A percentile compares a stretch with the other conserved stretches of the same genome.
Conservation (phyloP, 108 stramenopile genomes). For the Cyclotella sp. region DNA sequence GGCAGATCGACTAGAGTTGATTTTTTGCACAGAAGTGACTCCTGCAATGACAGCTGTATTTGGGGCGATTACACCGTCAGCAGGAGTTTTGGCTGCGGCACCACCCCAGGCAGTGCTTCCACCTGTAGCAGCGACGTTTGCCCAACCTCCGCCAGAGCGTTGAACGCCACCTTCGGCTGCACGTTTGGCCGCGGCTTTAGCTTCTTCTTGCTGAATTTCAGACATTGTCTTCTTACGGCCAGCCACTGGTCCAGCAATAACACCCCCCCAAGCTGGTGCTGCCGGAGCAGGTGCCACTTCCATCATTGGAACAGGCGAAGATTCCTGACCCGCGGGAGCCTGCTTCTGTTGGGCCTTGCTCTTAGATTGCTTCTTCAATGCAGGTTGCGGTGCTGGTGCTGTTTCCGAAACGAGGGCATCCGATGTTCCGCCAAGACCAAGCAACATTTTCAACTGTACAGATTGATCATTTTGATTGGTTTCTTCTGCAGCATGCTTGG, state of each 20-base stretch:
- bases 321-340: slow-evolving; percentile 17
- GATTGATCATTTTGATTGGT: slow-evolving; percentile 65
- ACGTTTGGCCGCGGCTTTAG: slow-evolving; percentile 66
- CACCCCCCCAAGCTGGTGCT: slow-evolving; percentile 82
- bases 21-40: slow-evolving; percentile 27
- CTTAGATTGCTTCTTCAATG: slow-evolving; percentile 46
- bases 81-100: slow-evolving; percentile 42
- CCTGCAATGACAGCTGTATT: slow-evolving; percentile 55
- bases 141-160: slow-evolving; percentile 79
- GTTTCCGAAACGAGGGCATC: slow-evolving; percentile 27
- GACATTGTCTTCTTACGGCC: slow-evolving; percentile 78
- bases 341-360: slow-evolving; percentile 47
- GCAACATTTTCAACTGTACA: slow-evolving; percentile 88
- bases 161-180: slow-evolving; percentile 61
- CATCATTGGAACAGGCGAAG: slow-evolving; percentile 24
- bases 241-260: slow-evolving; percentile 9
- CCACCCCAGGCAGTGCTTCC: slow-evolving; percentile 70
- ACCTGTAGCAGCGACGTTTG: slow-evolving; percentile 76
- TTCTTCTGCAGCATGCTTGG: slow-evolving; percentile 38
- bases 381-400: slow-evolving; percentile 28
- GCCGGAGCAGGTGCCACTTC: slow-evolving; percentile 43
- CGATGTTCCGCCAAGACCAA: slow-evolving; percentile 62
- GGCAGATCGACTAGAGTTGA: slow-evolving; percentile 30
- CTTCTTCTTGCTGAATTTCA: slow-evolving; percentile 91
- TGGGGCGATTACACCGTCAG: slow-evolving; percentile 39